phyloP scores from a whole-genome alignment of 202 grass and related monocot genomes.

The Eragrostis tef region DNA sequence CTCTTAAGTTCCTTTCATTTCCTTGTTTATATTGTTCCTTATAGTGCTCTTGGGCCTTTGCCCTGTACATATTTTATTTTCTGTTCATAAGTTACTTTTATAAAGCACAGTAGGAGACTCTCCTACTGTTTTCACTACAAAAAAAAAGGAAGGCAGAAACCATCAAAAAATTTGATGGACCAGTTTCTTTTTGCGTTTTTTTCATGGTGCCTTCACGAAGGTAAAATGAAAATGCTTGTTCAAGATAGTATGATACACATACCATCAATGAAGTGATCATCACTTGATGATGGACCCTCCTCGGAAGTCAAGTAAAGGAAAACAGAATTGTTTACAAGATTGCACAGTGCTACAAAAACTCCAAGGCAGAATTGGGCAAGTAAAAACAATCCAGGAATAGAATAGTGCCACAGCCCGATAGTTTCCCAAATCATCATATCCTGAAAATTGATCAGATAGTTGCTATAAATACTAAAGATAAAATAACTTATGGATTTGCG shows the following conservation, averaged over 20 bases:
- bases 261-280: constrained; percentile 84
- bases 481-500: constrained; percentile 29
- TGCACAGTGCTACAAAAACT: constrained; percentile 93
- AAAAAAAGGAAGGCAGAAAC: constrained; percentile 10
- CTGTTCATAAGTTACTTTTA: no score
- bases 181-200: constrained; percentile 4
- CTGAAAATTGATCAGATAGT: constrained; percentile 58
- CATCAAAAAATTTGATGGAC: neutral
- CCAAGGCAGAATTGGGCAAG: constrained; percentile 97
- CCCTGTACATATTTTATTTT: no score
- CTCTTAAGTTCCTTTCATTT: no score
- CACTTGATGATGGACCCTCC: constrained; percentile 65
- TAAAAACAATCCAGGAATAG: constrained; percentile 94
- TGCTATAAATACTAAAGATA: constrained; percentile 39
- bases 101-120: no score
- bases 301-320: constrained; percentile 72
- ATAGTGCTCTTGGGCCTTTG: no score
- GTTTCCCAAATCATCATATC: constrained; percentile 99
- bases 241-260: constrained; percentile 40
- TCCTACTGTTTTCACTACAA: neutral
- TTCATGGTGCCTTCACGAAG: neutral
- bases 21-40: no score
- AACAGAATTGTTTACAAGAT: constrained; percentile 97
- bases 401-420: constrained; percentile 97
- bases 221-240: constrained; percentile 34